Base-by-base conservation (phyloP, 75 land plant genomes). In the Azolla pinnata region DNA sequence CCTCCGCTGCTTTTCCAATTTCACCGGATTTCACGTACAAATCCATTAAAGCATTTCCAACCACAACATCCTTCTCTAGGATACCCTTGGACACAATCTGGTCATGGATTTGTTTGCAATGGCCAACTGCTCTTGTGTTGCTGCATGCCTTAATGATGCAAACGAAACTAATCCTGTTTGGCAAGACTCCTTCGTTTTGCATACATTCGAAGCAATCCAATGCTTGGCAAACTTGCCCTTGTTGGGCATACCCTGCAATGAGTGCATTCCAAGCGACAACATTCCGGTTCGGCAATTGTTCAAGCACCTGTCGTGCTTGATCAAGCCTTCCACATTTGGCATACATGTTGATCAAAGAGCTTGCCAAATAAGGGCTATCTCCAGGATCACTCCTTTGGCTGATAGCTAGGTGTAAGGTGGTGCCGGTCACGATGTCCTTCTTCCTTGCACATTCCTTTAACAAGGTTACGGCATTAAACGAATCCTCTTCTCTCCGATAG, bases 261-360 rank as follows among this genome's bases (percentile, higher is more conserved):
- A 80, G 44, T 31, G 83, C 72, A 60, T 80, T 83, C 64, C 64
- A 77, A 54, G 76, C 72, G 25, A 69, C 75, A 8, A 76, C 57
- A n/a, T 61, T 30, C 1, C 58, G 42, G 0, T 32, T 16, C 5
- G 56, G 35, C 26, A 56, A 68, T 62, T 67, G 69, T 27, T 73
- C 71, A 51, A 83, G 74, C 59, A 77, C 59, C 2, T 60, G 60
- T 31, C 59, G 69, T 4, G 87, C 83, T 23, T 27, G 19, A 18
- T 42, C 56, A 16, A 68, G 8, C 9, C 19, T 44, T 8, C 42
- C 31, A 40, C 58, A 67, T 31, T 58, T 66, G n/a, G 73, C 71
- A 48, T 83, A 83, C 65, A 80, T 21, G 17, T 79, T 44, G 27
- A 83, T 68, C 23, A 83, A 52, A 17, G 78, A 34, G 33, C 74